A percentile compares a stretch with the other conserved stretches of the same genome.
These are phyloP conservation scores for Microascus cirrosus DNA, from an alignment of 2,329 filamentous ascomycete species.

Conservation along the genomic window DNA sequence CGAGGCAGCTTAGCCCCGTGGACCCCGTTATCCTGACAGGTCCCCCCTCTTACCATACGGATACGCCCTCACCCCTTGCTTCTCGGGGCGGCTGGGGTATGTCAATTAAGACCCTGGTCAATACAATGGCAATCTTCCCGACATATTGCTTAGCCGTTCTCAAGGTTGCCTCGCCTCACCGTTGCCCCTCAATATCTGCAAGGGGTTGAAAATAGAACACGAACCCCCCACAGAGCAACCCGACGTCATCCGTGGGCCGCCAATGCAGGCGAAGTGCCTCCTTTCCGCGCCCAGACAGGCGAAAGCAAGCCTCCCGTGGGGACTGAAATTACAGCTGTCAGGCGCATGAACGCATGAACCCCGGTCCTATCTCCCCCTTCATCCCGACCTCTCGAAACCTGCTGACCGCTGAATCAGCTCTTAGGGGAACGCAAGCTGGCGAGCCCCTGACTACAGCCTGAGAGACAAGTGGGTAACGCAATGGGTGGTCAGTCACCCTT, in stretches of 20 bases:
- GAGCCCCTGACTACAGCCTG: neutral
- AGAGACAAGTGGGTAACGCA: neutral
- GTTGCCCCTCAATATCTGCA: neutral
- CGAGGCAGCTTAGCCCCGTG: neutral
- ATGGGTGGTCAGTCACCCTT: neutral
- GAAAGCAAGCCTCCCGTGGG: neutral
- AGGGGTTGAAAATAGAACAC: neutral
- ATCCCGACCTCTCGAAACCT: neutral
- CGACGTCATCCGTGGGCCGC: neutral
- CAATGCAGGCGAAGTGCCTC: neutral
- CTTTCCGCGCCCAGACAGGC: neutral
- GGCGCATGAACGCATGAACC: slow-evolving; percentile 10
- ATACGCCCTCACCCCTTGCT: too few relatives aligned
- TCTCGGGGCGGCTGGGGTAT: neutral
- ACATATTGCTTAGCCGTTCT: neutral
- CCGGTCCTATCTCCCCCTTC: slow-evolving; percentile 4
- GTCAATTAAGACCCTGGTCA: neutral
- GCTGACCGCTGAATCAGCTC: slow-evolving; percentile 1
- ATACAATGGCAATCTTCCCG: neutral
- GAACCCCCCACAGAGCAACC: neutral
- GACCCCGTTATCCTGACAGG: neutral
- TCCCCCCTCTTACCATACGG: too few relatives aligned
- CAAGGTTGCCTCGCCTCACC: neutral
- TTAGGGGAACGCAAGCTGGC: neutral
- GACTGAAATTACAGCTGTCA: neutral